Percentiles rank a stretch among this genome's conserved stretches.
phyloP scores from a whole-genome alignment of 352 stramenopile genomes.

The Globisporangium splendens region DNA sequence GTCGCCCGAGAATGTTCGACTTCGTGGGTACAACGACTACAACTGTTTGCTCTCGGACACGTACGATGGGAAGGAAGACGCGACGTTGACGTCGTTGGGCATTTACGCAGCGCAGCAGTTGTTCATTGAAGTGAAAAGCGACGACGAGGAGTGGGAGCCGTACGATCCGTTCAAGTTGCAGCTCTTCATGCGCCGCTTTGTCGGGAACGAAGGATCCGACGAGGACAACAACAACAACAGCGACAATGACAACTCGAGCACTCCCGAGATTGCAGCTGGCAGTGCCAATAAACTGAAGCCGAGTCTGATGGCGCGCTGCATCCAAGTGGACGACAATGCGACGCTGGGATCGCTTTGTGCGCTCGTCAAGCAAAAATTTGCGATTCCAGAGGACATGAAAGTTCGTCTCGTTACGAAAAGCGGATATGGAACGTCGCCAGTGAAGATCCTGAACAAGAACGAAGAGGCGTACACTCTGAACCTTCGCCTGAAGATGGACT shows the following conservation, averaged over 20 bases:
- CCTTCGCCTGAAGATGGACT: constrained; percentile 50
- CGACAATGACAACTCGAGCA: neutral
- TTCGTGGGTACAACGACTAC: constrained; percentile 79
- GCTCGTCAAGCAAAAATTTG: constrained; percentile 55
- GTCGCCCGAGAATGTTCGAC: constrained; percentile 49
- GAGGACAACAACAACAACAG: constrained; percentile 9
- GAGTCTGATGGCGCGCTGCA: constrained; percentile 41
- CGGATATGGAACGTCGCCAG: constrained; percentile 55
- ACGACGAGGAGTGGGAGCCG: constrained; percentile 57
- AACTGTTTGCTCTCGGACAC: constrained; percentile 62
- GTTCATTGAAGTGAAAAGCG: constrained; percentile 64
- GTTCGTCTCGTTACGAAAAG: constrained; percentile 73
- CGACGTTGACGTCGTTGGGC: constrained; percentile 47
- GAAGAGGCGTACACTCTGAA: constrained; percentile 37
- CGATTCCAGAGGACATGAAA: constrained; percentile 26
- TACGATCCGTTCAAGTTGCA: constrained; percentile 66
- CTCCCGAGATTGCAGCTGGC: neutral
- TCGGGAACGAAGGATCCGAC: constrained; percentile 16
- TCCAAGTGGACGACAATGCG: constrained; percentile 65
- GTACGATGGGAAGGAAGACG: constrained; percentile 52
- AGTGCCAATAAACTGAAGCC: neutral
- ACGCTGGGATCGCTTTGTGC: constrained; percentile 46
- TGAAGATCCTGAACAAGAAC: constrained; percentile 63
- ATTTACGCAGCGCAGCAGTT: constrained; percentile 74
- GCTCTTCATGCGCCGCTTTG: constrained; percentile 69